Conservation (phyloP, 257 asterid genomes). For the Pogostemon cablin region DNA sequence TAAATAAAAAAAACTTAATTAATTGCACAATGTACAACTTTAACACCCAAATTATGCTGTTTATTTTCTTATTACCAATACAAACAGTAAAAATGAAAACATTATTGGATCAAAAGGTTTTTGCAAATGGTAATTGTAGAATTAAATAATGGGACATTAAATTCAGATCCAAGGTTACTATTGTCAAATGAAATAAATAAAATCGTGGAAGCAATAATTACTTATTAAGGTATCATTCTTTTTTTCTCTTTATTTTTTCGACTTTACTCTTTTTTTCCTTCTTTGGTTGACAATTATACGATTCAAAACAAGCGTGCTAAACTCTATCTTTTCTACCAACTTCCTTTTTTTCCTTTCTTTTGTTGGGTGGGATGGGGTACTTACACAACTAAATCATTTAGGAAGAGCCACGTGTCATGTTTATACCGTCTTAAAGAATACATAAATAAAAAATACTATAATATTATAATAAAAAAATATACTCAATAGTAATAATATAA, state of each 20-base stretch:
- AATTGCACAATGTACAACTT: no score
- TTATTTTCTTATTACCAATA: no score
- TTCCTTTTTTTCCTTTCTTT: not conserved
- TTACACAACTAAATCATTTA: no score
- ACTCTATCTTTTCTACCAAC: not conserved
- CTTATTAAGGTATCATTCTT: not conserved
- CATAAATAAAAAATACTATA: no score
- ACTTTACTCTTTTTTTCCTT: not conserved
- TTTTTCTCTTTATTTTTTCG: not conserved
- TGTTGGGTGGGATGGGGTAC: no score
- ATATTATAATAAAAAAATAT: no score
- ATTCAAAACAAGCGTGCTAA: constrained; percentile 27
- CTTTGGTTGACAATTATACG: constrained; percentile 6
- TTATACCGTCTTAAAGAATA: no score
- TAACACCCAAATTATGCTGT: no score
- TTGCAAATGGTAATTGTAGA: not conserved
- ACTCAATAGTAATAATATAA: no score
- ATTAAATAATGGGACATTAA: constrained; percentile 2
- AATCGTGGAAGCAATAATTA: constrained; percentile 17
- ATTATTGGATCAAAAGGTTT: constrained; percentile 1
- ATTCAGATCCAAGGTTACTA: not conserved
- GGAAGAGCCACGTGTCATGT: no score
- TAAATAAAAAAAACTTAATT: no score
- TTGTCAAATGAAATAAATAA: constrained; percentile 1
- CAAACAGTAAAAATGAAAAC: not conserved